Percentiles rank a stretch among this genome's conserved stretches.
These are phyloP conservation scores for Aaosphaeria arxii DNA, from an alignment of 2,329 filamentous ascomycete species.

Conservation along the genomic window DNA sequence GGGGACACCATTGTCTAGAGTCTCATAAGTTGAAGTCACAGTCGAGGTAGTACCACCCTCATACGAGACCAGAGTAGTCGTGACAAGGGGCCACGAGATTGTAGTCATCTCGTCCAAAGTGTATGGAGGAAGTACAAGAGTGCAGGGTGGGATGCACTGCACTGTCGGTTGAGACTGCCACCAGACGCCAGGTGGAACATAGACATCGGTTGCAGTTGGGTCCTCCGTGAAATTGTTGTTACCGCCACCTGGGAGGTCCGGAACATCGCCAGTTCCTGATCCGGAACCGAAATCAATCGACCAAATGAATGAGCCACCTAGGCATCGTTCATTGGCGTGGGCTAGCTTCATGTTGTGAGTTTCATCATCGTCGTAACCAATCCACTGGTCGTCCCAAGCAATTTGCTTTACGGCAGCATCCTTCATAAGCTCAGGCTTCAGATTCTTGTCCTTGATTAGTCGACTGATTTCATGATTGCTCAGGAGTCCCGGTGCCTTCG, in stretches of 20 bases:
- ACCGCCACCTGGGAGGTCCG: not conserved
- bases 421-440: slow-evolving; percentile 16
- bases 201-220: not conserved
- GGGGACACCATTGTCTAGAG: not conserved
- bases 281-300: slow-evolving; percentile 1
- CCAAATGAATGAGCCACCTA: slow-evolving; percentile 22
- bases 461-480: slow-evolving; percentile 32
- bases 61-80: slow-evolving; percentile 1
- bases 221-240: not conserved
- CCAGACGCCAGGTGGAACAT: slow-evolving; percentile 2
- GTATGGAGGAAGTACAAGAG: slow-evolving; percentile 4
- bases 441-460: slow-evolving; percentile 16
- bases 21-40: not conserved
- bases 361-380: slow-evolving; percentile 37
- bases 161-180: not conserved
- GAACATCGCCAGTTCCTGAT: not conserved
- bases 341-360: slow-evolving; percentile 42
- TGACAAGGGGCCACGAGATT: slow-evolving; percentile 3
- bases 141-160: slow-evolving; percentile 7
- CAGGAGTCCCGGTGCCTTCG: slow-evolving; percentile 26
- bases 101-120: slow-evolving; percentile 1
- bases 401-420: slow-evolving; percentile 32
- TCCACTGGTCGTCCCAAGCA: slow-evolving; percentile 33
- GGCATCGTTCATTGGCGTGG: slow-evolving; percentile 31
- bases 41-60: slow-evolving; percentile 1